Percentiles rank a stretch among this genome's conserved stretches.
Evolutionary conservation across 73 alveolate genomes (phyloP).

Genomic region (Blepharisma japonicum): DNA sequence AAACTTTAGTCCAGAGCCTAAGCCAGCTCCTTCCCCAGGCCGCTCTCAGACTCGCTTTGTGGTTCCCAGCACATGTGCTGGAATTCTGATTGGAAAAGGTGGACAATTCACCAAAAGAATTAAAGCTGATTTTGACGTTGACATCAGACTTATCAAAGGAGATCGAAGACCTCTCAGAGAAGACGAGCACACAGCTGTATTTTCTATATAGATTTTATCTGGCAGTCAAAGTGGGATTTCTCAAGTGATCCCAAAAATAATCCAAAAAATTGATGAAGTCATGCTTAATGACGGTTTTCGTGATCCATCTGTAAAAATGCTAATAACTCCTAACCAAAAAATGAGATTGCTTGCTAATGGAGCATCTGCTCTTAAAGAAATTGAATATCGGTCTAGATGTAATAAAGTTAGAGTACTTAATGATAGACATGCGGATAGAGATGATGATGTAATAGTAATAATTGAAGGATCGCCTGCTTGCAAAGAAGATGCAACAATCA

Average conservation of each 20-base stretch:
- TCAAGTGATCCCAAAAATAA: neutral
- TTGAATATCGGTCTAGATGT: no score
- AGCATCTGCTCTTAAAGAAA: no score
- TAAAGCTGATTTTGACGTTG: neutral
- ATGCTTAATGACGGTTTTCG: no score
- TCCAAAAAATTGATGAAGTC: neutral
- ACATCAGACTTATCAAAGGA: conserved; percentile 7
- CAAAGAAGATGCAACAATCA: conserved; percentile 6
- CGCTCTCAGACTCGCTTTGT: neutral
- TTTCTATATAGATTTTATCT: neutral
- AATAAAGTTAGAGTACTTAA: no score
- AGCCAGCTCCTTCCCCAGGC: no score
- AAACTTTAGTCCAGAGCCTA: conserved; percentile 8
- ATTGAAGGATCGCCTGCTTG: neutral
- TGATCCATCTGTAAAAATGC: no score
- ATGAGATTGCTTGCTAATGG: no score
- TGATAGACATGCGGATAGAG: neutral
- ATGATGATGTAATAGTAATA: neutral
- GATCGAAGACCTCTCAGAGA: conserved; percentile 15
- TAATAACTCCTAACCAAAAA: no score
- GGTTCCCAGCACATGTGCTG: conserved; percentile 21
- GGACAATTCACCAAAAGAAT: conserved; percentile 1
- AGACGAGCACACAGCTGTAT: conserved; percentile 10
- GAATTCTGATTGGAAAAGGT: conserved; percentile 24
- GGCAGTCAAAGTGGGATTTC: neutral